Evolutionary conservation across 2,329 filamentous ascomycete species (phyloP), one percentile per base, ranked within the genome.

Genomic region (Monosporascus sp.): DNA sequence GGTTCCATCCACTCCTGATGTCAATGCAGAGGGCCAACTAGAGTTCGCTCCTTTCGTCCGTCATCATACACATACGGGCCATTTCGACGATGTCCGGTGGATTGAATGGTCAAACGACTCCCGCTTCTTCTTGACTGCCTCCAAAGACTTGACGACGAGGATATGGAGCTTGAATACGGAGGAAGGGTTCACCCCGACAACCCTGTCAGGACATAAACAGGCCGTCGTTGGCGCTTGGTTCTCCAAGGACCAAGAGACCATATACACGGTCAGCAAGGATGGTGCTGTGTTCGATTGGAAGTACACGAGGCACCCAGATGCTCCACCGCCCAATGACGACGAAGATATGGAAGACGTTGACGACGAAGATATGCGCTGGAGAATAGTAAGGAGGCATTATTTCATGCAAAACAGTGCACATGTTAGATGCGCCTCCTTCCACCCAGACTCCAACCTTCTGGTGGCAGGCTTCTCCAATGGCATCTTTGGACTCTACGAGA

Each of bases 61-160:
- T 60, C 89, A 97, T 72, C 85, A 91, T 60, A 87, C 88, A 49
- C 90, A 96, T 62, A 85, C 85, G 1, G 90, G 89, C 0, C 94
- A 99, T 70, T 96, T 94, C 63, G 94, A 97, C 68, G 82, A 81
- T 17, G 87, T 97, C 14, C 84, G 85, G 57, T 86, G 86, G 68
- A 88, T 99, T 51, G 88, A 96, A 67, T 99, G 95, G 94, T 97
- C 94, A 8, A 88, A 84, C 69, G 95, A 99, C 73, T 97, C 93
- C 14, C 82, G 94, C 25, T 99, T 99, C 76, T 93, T 99, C 70
- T 78, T 99, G 51, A 96, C 87, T 56, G 82, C 93, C 3, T 93
- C 91, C 18, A 97, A 91, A 68, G 94, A 99, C 66, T 72, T 97
- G 70, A 97, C 92, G 0, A 88, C 90, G 39, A 83, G 92, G 67